These are phyloP conservation scores for Pseudocercospora vitis DNA, from an alignment of 2,329 filamentous ascomycete species.

Conservation along the genomic window DNA sequence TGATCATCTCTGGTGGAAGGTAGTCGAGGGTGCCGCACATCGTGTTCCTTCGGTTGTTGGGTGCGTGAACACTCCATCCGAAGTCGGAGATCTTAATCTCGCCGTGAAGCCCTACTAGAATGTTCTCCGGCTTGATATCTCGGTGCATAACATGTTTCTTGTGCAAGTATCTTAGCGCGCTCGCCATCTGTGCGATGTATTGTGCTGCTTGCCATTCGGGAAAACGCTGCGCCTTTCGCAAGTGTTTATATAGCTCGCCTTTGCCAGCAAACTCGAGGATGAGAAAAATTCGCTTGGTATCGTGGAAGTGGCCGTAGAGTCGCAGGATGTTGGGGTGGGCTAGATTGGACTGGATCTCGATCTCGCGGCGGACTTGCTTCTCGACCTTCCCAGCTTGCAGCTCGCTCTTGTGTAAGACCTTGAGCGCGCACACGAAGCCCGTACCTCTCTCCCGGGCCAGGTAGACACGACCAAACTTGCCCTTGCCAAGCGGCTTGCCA, in stretches of 20 bases:
- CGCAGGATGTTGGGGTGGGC: conserved; percentile 82
- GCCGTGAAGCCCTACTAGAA: conserved; percentile 90
- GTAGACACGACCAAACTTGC: conserved; percentile 85
- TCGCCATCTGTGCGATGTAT: conserved; percentile 89
- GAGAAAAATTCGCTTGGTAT: conserved; percentile 81
- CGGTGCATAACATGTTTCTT: conserved; percentile 97
- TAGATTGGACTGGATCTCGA: conserved; percentile 86
- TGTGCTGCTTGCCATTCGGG: conserved; percentile 83
- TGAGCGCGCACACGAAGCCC: conserved; percentile 82
- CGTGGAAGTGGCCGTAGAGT: conserved; percentile 84
- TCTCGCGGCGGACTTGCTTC: conserved; percentile 83
- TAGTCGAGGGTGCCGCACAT: conserved; percentile 98
- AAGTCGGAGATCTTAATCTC: conserved; percentile 99
- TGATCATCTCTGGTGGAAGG: conserved; percentile 96
- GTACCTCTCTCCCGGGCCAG: conserved; percentile 75
- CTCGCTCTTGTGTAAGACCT: conserved; percentile 82
- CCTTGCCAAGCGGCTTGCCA: conserved; percentile 79
- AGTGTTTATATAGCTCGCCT: conserved; percentile 84
- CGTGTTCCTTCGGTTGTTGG: conserved; percentile 87
- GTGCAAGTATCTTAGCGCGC: conserved; percentile 84
- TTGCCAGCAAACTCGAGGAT: conserved; percentile 85
- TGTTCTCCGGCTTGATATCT: conserved; percentile 98
- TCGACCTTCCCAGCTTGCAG: conserved; percentile 77
- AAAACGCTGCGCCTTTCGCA: conserved; percentile 75
- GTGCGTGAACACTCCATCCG: conserved; percentile 96